Evolutionary conservation across 768 basidiomycete genomes (phyloP), one percentile per base, ranked within the genome.

Genomic region (Strobilomyces confusus): DNA sequence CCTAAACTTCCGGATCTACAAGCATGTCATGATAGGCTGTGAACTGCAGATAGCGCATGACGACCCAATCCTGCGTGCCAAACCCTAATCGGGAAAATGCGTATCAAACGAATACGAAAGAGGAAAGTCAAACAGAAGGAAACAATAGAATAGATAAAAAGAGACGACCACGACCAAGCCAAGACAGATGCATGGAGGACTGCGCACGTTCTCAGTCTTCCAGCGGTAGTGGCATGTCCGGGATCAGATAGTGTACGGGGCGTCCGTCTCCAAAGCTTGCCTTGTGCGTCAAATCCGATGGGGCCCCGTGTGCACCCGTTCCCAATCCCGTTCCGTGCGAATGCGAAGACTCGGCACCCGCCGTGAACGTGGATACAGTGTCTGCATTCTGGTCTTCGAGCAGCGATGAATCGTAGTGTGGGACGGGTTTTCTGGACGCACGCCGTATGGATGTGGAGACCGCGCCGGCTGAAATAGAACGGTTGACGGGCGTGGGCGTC

Each of bases 191-290:
- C 25, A 54, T 22, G 38, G 38, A 30, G 51, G 45, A 25, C 51
- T 34, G 45, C 49, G 48, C 42, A 23, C 14, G 43, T 54, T 37
- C 29, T 67, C 54, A 67, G 30, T 72, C 67, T 50, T 46, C 61
- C 59, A 57, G 62, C 12, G 66, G 66, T 19, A 62, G 66, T 17
- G 81, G 82, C 75, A 82, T 73, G 60, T 83, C 82, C 9, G 82
- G 82, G 38, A 83, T 82, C 53, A 83, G 63, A 70, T 80, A 82
- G 64, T 83, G 82, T 54, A 83, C 57, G 23, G 74, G 73, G 41
- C 74, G 68, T 23, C 73, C 73, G 32, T 72, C 72, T 47, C 75
- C 79, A 63, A 80, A 72, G 64, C 75, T 77, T 37, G 67, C 65
- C 63, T 78, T 78, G 58, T 72, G 78, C 29, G 44, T 52, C 55